Percentiles rank a stretch among this genome's conserved stretches.
These are phyloP conservation scores for Colletotrichum sp. DNA, from an alignment of 2,329 filamentous ascomycete species.

Conservation along the genomic window DNA sequence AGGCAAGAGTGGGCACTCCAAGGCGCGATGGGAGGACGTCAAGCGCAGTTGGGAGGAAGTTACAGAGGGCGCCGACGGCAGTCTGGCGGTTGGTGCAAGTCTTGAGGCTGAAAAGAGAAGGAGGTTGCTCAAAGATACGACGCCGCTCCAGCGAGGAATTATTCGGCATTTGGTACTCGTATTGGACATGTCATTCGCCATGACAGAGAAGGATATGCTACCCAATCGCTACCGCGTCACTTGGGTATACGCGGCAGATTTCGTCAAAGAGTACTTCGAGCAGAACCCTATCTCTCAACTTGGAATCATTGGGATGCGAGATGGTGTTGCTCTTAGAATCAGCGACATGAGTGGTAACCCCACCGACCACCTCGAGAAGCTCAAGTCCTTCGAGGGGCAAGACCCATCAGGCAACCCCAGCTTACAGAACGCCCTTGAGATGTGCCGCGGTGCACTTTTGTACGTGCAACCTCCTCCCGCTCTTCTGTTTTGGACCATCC, in stretches of 20 bases:
- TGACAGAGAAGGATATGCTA: conserved; percentile 93
- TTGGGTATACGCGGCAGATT: conserved; percentile 83
- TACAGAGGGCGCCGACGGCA: conserved; percentile 80
- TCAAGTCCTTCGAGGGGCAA: conserved; percentile 69
- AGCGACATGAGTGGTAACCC: conserved; percentile 93
- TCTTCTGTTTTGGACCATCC: neutral
- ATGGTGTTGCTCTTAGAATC: conserved; percentile 84
- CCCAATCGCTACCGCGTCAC: conserved; percentile 86
- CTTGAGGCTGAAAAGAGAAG: conserved; percentile 82
- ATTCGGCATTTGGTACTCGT: conserved; percentile 95
- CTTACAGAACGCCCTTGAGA: conserved; percentile 93
- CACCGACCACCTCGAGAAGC: conserved; percentile 80
- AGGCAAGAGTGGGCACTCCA: conserved; percentile 37
- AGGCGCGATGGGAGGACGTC: conserved; percentile 70
- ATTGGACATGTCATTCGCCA: conserved; percentile 89
- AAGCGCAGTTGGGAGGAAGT: conserved; percentile 76
- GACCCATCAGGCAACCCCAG: conserved; percentile 79
- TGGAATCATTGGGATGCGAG: conserved; percentile 89
- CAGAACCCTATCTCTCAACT: conserved; percentile 98
- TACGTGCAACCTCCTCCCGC: conserved; percentile 42
- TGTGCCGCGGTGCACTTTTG: conserved; percentile 92
- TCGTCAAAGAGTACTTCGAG: conserved; percentile 94
- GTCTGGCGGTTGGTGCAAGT: conserved; percentile 75
- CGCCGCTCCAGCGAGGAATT: conserved; percentile 92
- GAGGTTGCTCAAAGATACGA: conserved; percentile 89